These are phyloP conservation scores for Letharia lupina DNA, from an alignment of 495 filamentous ascomycete species.

Conservation along the genomic window DNA sequence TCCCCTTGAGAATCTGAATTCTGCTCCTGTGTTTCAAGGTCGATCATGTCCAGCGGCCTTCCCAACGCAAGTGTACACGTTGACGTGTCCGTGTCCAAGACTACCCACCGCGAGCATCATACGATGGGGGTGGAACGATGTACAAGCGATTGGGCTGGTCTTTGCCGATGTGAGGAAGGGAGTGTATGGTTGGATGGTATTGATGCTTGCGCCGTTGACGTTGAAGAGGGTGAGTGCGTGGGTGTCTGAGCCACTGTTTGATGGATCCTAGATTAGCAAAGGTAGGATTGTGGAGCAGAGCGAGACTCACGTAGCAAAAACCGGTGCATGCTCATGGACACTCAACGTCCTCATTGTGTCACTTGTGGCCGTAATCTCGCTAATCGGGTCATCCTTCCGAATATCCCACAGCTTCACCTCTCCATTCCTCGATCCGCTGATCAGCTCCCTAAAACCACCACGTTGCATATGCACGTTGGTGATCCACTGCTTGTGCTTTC, in stretches of 20 bases:
- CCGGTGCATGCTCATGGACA: conserved; percentile 93
- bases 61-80: conserved; percentile 52
- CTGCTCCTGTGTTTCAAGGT: background rate
- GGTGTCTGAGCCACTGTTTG: conserved; percentile 66
- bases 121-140: conserved; percentile 91
- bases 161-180: conserved; percentile 75
- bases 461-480: conserved; percentile 95
- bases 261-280: conserved; percentile 4
- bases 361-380: conserved; percentile 62
- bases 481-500: conserved; percentile 90
- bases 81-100: conserved; percentile 61
- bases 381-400: conserved; percentile 65
- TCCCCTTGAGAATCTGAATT: too few relatives aligned
- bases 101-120: conserved; percentile 84
- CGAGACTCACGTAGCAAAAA: conserved; percentile 81
- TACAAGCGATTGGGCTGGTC: conserved; percentile 70
- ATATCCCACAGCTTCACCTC: conserved; percentile 97
- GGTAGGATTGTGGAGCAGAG: background rate
- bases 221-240: conserved; percentile 91
- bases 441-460: conserved; percentile 80
- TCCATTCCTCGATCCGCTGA: conserved; percentile 79
- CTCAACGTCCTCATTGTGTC: conserved; percentile 76
- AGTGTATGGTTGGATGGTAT: conserved; percentile 76
- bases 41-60: background rate
- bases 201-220: conserved; percentile 66